A percentile compares a stretch with the other conserved stretches of the same genome.
Conservation (phyloP, 2,329 filamentous ascomycete genomes). For the Cercospora beticola region DNA sequence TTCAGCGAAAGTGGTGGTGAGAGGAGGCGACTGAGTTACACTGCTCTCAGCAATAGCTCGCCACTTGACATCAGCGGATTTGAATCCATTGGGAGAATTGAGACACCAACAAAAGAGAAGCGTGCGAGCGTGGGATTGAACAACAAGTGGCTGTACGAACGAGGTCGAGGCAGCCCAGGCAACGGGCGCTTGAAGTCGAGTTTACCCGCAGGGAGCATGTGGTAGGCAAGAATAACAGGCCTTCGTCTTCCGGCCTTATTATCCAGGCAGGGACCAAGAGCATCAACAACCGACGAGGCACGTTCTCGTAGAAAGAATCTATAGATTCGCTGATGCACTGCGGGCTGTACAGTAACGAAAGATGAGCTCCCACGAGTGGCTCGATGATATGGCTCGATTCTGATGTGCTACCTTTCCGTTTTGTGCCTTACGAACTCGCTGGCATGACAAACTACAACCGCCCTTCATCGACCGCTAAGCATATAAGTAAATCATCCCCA, state of each 20-base stretch:
- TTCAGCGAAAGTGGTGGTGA: conserved; percentile 16
- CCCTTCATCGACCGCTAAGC: neutral
- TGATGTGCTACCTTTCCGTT: neutral
- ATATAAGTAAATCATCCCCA: neutral
- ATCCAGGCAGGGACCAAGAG: neutral
- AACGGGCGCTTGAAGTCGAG: conserved; percentile 18
- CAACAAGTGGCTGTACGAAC: conserved; percentile 94
- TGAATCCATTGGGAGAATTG: conserved; percentile 25
- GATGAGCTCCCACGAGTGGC: neutral
- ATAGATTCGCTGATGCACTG: conserved; percentile 6
- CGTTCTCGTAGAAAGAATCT: neutral
- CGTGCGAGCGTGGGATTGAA: conserved; percentile 72
- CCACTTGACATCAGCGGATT: conserved; percentile 49
- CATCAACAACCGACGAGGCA: neutral
- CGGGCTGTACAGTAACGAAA: conserved; percentile 3
- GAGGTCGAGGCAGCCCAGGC: conserved; percentile 60
- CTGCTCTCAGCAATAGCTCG: conserved; percentile 48
- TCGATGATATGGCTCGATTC: neutral
- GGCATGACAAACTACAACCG: neutral
- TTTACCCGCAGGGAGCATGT: conserved; percentile 7
- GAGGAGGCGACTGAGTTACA: conserved; percentile 63
- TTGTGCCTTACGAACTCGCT: neutral
- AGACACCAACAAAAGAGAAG: conserved; percentile 40
- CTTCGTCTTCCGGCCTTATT: neutral
- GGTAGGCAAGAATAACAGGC: neutral